A percentile compares a stretch with the other conserved stretches of the same genome.
Evolutionary conservation across 345 rosid species (phyloP).

Genomic region (Populus deltoides): DNA sequence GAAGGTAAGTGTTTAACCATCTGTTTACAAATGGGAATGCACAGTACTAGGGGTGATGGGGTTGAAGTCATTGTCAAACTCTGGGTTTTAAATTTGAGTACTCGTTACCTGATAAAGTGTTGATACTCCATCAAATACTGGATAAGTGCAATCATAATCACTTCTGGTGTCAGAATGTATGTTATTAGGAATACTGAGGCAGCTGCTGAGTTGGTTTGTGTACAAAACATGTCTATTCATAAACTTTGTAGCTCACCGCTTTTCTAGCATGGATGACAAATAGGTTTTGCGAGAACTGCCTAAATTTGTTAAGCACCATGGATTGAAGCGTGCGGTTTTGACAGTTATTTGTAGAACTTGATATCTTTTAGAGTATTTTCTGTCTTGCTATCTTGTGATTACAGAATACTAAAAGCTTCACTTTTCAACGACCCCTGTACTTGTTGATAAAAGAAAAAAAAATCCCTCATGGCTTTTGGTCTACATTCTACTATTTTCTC

Average conservation of each 20-base stretch:
- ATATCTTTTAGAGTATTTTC: background rate
- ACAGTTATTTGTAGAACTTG: background rate
- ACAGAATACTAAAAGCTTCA: too few relatives aligned
- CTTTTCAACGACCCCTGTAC: too few relatives aligned
- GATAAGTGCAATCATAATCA: background rate
- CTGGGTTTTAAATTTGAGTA: background rate
- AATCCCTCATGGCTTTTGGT: background rate
- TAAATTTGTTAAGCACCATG: background rate
- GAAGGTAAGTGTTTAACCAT: slow-evolving; percentile 40
- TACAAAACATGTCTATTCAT: background rate
- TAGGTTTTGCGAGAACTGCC: background rate
- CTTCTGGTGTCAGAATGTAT: background rate
- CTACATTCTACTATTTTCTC: background rate
- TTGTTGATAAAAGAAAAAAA: too few relatives aligned
- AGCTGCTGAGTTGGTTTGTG: background rate
- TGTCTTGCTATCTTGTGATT: background rate
- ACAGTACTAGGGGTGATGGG: background rate
- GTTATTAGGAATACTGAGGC: background rate
- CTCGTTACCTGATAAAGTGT: background rate
- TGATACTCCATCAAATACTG: background rate
- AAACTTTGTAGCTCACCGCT: background rate
- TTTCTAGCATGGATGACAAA: background rate
- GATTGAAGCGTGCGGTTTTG: background rate
- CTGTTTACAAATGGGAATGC: background rate
- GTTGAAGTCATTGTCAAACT: background rate